Conservation (phyloP, 169 alveolate genomes). For the Plasmodium adleri region DNA sequence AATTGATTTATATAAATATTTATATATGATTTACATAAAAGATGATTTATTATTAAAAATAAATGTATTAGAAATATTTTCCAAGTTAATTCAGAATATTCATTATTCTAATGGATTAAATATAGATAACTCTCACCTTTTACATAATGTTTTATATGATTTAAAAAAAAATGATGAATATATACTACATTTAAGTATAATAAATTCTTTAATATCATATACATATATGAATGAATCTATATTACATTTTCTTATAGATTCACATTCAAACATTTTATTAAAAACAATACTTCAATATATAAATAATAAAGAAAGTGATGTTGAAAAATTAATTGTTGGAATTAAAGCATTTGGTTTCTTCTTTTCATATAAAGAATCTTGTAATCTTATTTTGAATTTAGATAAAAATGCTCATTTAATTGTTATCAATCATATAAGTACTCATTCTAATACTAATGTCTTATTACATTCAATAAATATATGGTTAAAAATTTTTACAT, state of each 20-base stretch:
- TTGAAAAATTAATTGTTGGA: constrained; percentile 67
- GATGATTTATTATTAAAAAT: constrained; percentile 72
- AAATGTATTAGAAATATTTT: constrained; percentile 68
- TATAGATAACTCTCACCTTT: constrained; percentile 15
- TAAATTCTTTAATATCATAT: constrained; percentile 65
- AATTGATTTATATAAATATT: constrained; percentile 69
- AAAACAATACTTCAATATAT: constrained; percentile 45
- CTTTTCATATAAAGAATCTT: constrained; percentile 34
- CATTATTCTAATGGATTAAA: constrained; percentile 6
- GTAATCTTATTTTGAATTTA: constrained; percentile 19
- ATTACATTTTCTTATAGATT: constrained; percentile 14
- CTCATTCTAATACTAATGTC: constrained; percentile 55
- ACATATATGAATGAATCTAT: constrained; percentile 8
- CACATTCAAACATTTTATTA: constrained; percentile 42
- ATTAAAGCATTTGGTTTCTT: constrained; percentile 60
- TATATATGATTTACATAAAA: constrained; percentile 45
- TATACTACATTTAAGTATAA: constrained; percentile 37
- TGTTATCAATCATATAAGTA: constrained; percentile 41
- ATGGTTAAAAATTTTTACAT: constrained; percentile 43
- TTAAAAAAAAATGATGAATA: constrained; percentile 20
- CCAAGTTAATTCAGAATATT: constrained; percentile 34
- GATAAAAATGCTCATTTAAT: constrained; percentile 15
- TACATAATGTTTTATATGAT: constrained; percentile 33
- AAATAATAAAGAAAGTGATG: background rate
- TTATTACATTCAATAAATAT: constrained; percentile 61